These are phyloP conservation scores for Lotmaria passim DNA, from an alignment of 208 protist species.

Conservation along the genomic window DNA sequence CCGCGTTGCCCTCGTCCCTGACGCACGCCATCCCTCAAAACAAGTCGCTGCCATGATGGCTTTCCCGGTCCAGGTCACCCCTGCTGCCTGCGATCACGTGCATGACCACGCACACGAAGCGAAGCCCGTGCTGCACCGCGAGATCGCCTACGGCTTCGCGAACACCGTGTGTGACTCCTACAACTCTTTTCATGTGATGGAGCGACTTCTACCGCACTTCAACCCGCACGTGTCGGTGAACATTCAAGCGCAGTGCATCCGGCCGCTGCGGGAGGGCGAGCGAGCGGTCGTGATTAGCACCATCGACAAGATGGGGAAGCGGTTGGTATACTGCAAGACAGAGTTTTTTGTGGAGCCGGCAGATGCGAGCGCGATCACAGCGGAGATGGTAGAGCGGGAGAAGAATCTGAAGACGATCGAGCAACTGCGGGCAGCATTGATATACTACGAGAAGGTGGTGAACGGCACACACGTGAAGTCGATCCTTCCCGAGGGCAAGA, in stretches of 20 bases:
- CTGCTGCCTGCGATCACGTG: constrained; percentile 43
- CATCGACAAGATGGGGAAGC: constrained; percentile 76
- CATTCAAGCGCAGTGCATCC: constrained; percentile 49
- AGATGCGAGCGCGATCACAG: constrained; percentile 13
- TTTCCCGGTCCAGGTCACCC: constrained; percentile 50
- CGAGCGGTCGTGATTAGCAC: constrained; percentile 57
- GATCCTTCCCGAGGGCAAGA: constrained; percentile 41
- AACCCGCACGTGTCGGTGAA: constrained; percentile 73
- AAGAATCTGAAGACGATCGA: constrained; percentile 26
- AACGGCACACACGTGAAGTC: constrained; percentile 72
- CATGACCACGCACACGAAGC: neutral
- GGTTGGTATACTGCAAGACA: constrained; percentile 71
- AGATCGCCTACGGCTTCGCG: constrained; percentile 51
- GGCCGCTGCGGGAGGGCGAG: constrained; percentile 48
- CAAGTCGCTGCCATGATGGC: constrained; percentile 51
- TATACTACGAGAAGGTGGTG: constrained; percentile 45
- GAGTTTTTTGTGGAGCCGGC: constrained; percentile 36
- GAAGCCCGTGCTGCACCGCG: neutral
- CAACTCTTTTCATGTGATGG: constrained; percentile 77
- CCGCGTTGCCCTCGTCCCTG: constrained; percentile 43
- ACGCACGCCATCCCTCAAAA: constrained; percentile 21
- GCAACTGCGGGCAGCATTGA: constrained; percentile 46
- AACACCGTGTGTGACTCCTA: constrained; percentile 58
- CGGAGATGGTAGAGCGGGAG: constrained; percentile 30
- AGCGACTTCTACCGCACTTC: constrained; percentile 52